Evolutionary conservation across 129 eudicot genomes (phyloP).

Genomic region (Mikania micrantha): DNA sequence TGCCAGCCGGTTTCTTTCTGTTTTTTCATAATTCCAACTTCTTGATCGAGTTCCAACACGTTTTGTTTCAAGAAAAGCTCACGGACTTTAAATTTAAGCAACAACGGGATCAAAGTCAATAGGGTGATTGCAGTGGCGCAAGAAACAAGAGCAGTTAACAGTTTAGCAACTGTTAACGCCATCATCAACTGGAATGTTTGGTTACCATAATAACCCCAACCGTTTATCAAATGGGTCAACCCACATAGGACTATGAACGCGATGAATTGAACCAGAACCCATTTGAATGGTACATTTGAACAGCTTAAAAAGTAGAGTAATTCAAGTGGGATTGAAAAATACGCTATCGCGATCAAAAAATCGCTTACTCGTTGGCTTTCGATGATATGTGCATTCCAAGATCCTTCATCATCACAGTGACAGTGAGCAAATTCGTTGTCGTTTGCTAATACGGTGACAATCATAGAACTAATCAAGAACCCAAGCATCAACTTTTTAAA

Average conservation of each 20-base stretch:
- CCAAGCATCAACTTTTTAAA: slow-evolving; percentile 21
- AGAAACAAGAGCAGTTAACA: slow-evolving; percentile 76
- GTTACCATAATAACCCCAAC: slow-evolving; percentile 78
- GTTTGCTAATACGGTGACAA: slow-evolving; percentile 22
- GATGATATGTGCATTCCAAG: slow-evolving; percentile 52
- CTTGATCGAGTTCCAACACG: slow-evolving; percentile 80
- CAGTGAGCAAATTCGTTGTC: slow-evolving; percentile 42
- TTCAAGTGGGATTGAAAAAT: slow-evolving; percentile 77
- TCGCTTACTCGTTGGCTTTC: slow-evolving; percentile 76
- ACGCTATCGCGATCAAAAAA: slow-evolving; percentile 74
- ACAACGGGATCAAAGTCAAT: slow-evolving; percentile 56
- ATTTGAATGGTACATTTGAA: slow-evolving; percentile 75
- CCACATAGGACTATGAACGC: slow-evolving; percentile 80
- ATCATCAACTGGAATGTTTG: slow-evolving; percentile 71
- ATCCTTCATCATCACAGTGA: slow-evolving; percentile 73
- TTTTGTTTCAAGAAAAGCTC: slow-evolving; percentile 64
- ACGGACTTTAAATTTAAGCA: slow-evolving; percentile 71
- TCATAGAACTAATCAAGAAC: slow-evolving; percentile 26
- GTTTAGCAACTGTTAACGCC: slow-evolving; percentile 57
- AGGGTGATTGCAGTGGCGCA: slow-evolving; percentile 86
- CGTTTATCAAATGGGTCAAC: slow-evolving; percentile 74
- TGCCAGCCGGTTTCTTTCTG: slow-evolving; percentile 68
- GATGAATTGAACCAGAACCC: slow-evolving; percentile 78
- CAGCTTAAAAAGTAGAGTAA: slow-evolving; percentile 70
- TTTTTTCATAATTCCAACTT: slow-evolving; percentile 74